Percentiles rank a stretch among this genome's conserved stretches.
These are phyloP conservation scores for Suillus weaverae DNA, from an alignment of 768 basidiomycete species.

Conservation along the genomic window DNA sequence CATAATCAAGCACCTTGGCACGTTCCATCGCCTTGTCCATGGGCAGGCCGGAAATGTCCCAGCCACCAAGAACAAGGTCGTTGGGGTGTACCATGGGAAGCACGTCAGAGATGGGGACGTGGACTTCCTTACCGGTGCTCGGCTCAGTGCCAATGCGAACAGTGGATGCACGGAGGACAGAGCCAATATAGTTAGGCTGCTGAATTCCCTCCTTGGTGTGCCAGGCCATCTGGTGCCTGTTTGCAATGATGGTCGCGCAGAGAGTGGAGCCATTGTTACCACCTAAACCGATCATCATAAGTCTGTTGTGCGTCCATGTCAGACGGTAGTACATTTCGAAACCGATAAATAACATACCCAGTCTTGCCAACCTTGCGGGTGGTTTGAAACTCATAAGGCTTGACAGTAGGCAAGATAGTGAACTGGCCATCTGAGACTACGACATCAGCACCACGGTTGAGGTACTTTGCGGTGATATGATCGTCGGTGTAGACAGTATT, in stretches of 20 bases:
- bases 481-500: conserved; percentile 81
- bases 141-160: conserved; percentile 86
- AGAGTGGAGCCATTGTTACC: conserved; percentile 98
- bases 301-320: conserved; percentile 42
- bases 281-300: conserved; percentile 96
- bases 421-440: conserved; percentile 71
- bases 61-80: conserved; percentile 95
- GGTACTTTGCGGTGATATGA: conserved; percentile 79
- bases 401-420: conserved; percentile 74
- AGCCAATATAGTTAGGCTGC: conserved; percentile 97
- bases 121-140: conserved; percentile 80
- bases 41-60: conserved; percentile 88
- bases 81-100: conserved; percentile 98
- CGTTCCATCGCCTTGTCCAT: conserved; percentile 94
- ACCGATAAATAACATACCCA: conserved; percentile 59
- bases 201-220: conserved; percentile 89
- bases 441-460: conserved; percentile 77
- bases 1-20: conserved; percentile 91
- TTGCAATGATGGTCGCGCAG: conserved; percentile 92
- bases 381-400: conserved; percentile 90
- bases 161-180: conserved; percentile 93
- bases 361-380: conserved; percentile 83
- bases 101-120: conserved; percentile 89
- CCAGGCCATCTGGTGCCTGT: conserved; percentile 93
- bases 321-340: conserved; percentile 11